Percentiles rank a stretch among this genome's conserved stretches.
These are phyloP conservation scores for Tylopilus sp. DNA, from an alignment of 1,284 basidiomycete genomes.

Conservation along the genomic window DNA sequence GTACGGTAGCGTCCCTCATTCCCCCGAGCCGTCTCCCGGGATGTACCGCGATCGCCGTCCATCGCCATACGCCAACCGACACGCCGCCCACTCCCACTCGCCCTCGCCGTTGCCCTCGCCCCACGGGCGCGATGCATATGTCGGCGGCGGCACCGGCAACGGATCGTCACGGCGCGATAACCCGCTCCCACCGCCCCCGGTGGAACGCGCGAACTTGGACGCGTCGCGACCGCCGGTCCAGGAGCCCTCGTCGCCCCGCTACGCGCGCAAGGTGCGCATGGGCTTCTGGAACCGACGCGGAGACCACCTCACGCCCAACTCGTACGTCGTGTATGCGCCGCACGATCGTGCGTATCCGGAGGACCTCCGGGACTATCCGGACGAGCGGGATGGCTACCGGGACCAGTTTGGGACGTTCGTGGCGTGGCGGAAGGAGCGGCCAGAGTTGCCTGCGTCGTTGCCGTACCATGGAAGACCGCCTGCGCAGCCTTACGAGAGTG, in stretches of 20 bases:
- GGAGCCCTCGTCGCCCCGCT: conserved; percentile 25
- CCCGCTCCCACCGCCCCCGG: conserved; percentile 32
- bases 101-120: conserved; percentile 22
- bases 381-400: conserved; percentile 47
- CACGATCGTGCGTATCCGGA: conserved; percentile 46
- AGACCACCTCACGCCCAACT: conserved; percentile 54
- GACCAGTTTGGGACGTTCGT: conserved; percentile 46
- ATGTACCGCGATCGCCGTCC: conserved; percentile 22
- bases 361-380: conserved; percentile 57
- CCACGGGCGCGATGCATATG: conserved; percentile 14
- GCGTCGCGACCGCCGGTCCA: conserved; percentile 30
- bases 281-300: conserved; percentile 70
- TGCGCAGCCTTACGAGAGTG: conserved; percentile 51
- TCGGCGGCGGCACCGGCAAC: not conserved
- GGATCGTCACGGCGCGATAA: conserved; percentile 18
- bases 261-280: conserved; percentile 38
- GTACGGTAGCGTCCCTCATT: conserved; percentile 14
- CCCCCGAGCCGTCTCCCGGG: conserved; percentile 26
- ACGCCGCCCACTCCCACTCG: conserved; percentile 10
- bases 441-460: conserved; percentile 56
- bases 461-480: conserved; percentile 52
- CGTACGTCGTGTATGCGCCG: conserved; percentile 62
- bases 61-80: conserved; percentile 20
- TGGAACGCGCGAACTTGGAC: conserved; percentile 22
- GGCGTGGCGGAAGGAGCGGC: conserved; percentile 40